phyloP scores from a whole-genome alignment of 208 protist genomes.

The Crithidia fasciculata region DNA sequence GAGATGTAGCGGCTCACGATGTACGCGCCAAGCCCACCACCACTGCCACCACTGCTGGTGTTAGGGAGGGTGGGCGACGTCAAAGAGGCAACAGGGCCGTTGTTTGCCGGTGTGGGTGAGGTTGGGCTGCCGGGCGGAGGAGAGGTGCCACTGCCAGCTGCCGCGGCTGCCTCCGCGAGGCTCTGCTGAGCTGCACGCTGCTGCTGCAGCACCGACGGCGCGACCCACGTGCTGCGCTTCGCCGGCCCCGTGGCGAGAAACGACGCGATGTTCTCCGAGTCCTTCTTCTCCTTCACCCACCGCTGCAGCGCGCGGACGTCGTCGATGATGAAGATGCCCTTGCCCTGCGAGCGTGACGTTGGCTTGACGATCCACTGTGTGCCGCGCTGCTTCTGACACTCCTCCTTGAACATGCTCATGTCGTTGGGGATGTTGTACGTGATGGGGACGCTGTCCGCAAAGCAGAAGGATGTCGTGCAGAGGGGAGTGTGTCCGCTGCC shows the following conservation, averaged over 20 bases:
- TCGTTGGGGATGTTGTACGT: slow-evolving; percentile 96
- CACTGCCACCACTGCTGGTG: background rate
- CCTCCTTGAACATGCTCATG: slow-evolving; percentile 94
- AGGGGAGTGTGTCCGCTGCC: background rate
- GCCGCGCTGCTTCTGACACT: slow-evolving; percentile 85
- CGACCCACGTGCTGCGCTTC: slow-evolving; percentile 15
- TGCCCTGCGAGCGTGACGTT: slow-evolving; percentile 91
- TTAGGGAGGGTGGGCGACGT: background rate
- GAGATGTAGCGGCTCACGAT: slow-evolving; percentile 95
- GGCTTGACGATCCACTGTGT: slow-evolving; percentile 97
- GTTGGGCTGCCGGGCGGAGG: slow-evolving; percentile 1
- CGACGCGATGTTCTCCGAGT: slow-evolving; percentile 43
- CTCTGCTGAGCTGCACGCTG: slow-evolving; percentile 17
- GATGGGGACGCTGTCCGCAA: slow-evolving; percentile 90
- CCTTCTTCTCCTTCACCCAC: slow-evolving; percentile 77
- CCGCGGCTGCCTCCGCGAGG: slow-evolving; percentile 8
- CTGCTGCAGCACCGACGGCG: slow-evolving; percentile 22
- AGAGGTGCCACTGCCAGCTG: slow-evolving; percentile 4
- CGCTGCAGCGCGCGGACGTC: slow-evolving; percentile 88
- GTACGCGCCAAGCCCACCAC: slow-evolving; percentile 61
- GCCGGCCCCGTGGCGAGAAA: slow-evolving; percentile 19
- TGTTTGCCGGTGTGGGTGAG: background rate
- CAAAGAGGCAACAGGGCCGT: background rate
- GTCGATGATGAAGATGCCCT: slow-evolving; percentile 97
- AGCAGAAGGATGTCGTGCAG: slow-evolving; percentile 41